phyloP scores from a whole-genome alignment of 768 basidiomycete species.

The Amanita rubescens region DNA sequence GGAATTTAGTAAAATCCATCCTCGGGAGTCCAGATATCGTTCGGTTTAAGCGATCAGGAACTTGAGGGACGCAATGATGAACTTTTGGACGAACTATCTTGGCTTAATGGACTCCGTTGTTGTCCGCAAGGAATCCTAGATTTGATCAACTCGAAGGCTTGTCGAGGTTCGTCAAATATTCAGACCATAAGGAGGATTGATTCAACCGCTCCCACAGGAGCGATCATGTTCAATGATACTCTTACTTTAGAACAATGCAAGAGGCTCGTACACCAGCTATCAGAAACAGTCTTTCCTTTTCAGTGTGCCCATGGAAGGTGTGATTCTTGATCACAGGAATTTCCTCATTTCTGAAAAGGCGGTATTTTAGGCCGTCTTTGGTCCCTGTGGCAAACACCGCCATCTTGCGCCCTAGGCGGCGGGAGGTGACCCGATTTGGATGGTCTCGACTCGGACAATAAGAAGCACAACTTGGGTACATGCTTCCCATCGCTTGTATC shows the following conservation, averaged over 20 bases:
- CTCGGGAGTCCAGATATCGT: slow-evolving; percentile 54
- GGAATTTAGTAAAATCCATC: slow-evolving; percentile 66
- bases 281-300: slow-evolving; percentile 77
- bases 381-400: slow-evolving; percentile 20
- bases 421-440: slow-evolving; percentile 15
- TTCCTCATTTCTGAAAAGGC: not conserved
- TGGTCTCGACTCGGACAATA: slow-evolving; percentile 16
- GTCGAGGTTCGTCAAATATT: slow-evolving; percentile 56
- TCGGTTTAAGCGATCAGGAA: slow-evolving; percentile 13
- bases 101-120: slow-evolving; percentile 70
- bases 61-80: slow-evolving; percentile 13
- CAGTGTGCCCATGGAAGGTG: slow-evolving; percentile 95
- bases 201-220: slow-evolving; percentile 45
- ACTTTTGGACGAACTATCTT: slow-evolving; percentile 28
- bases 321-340: slow-evolving; percentile 11
- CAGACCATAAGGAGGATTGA: slow-evolving; percentile 3
- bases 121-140: slow-evolving; percentile 82
- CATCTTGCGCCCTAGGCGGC: slow-evolving; percentile 5
- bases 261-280: slow-evolving; percentile 58
- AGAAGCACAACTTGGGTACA: slow-evolving; percentile 1
- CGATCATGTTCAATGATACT: slow-evolving; percentile 94
- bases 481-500: not conserved
- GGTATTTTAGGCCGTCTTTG: slow-evolving; percentile 30
- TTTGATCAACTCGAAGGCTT: slow-evolving; percentile 91
- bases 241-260: slow-evolving; percentile 63